phyloP scores from a whole-genome alignment of 2,329 filamentous ascomycete genomes.

The Diaporthe sp. region DNA sequence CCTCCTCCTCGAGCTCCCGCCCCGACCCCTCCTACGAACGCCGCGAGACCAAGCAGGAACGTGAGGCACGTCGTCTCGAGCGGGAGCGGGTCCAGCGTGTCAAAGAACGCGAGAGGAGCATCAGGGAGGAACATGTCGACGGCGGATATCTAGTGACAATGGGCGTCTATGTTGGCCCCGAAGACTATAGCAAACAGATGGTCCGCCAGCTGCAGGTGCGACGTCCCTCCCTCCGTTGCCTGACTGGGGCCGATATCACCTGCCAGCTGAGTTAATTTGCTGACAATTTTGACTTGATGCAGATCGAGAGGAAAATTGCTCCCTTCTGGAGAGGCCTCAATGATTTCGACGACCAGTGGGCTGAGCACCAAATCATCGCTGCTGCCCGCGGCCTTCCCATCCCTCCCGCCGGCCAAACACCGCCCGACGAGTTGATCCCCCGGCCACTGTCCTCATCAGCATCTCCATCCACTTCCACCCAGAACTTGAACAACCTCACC shows the following conservation, averaged over 20 bases:
- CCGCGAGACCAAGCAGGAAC: constrained; percentile 90
- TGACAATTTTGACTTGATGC: constrained; percentile 8
- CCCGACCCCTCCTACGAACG: constrained; percentile 66
- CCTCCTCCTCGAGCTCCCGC: constrained; percentile 52
- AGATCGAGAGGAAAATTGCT: constrained; percentile 94
- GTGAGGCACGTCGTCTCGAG: constrained; percentile 87
- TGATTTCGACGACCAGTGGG: constrained; percentile 90
- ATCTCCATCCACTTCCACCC: constrained; percentile 65
- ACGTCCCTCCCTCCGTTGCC: not conserved
- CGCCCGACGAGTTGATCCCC: constrained; percentile 73
- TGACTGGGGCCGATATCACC: not conserved
- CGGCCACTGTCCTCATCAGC: constrained; percentile 59
- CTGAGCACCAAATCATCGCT: constrained; percentile 94
- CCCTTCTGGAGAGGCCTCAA: constrained; percentile 96
- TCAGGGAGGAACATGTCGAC: constrained; percentile 92
- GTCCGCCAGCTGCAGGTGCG: constrained; percentile 91
- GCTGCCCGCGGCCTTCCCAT: constrained; percentile 87
- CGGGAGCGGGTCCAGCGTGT: constrained; percentile 80
- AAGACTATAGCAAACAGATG: constrained; percentile 91
- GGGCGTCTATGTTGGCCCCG: constrained; percentile 90
- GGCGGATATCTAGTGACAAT: constrained; percentile 95
- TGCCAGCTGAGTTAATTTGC: not conserved
- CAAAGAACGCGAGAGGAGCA: constrained; percentile 90
- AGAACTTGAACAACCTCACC: constrained; percentile 78
- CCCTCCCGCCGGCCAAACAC: constrained; percentile 85